These are phyloP conservation scores for Echites panduratus DNA, from an alignment of 257 asterid species.

Conservation along the genomic window DNA sequence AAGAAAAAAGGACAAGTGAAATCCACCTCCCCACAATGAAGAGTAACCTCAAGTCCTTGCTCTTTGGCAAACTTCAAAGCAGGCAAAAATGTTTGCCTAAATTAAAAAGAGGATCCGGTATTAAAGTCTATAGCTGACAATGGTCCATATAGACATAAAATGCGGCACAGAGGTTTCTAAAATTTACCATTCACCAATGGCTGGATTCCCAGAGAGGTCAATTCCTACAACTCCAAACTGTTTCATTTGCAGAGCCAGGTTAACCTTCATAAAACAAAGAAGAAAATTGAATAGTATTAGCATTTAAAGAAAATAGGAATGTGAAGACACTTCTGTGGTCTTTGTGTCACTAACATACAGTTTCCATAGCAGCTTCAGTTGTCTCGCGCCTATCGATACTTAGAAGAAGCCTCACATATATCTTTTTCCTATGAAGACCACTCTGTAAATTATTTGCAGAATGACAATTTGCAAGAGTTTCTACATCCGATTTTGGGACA, in stretches of 20 bases:
- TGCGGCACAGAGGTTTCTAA: not conserved
- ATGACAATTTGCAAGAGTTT: constrained; percentile 24
- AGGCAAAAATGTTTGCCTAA: constrained; percentile 74
- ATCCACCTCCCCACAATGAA: constrained; percentile 97
- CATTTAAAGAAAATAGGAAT: constrained; percentile 7
- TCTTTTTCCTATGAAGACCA: constrained; percentile 45
- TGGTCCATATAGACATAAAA: not conserved
- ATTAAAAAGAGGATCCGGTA: constrained; percentile 17
- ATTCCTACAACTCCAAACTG: constrained; percentile 78
- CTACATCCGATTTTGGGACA: constrained; percentile 26
- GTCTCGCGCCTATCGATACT: constrained; percentile 92
- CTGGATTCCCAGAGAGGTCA: constrained; percentile 93
- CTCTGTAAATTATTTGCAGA: constrained; percentile 18
- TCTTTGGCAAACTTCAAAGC: constrained; percentile 76
- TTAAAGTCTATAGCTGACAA: constrained; percentile 6
- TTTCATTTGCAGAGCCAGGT: constrained; percentile 73
- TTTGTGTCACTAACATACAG: constrained; percentile 42
- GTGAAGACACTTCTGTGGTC: not conserved
- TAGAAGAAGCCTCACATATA: constrained; percentile 75
- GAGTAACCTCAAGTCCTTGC: constrained; percentile 70
- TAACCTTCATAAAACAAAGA: constrained; percentile 43
- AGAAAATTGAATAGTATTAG: constrained; percentile 15
- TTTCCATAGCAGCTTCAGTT: constrained; percentile 89
- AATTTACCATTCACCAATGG: constrained; percentile 76
- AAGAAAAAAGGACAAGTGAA: constrained; percentile 24